Evolutionary conservation across 108 stramenopile species (phyloP).

Genomic region (Cylindrotheca fusiformis): DNA sequence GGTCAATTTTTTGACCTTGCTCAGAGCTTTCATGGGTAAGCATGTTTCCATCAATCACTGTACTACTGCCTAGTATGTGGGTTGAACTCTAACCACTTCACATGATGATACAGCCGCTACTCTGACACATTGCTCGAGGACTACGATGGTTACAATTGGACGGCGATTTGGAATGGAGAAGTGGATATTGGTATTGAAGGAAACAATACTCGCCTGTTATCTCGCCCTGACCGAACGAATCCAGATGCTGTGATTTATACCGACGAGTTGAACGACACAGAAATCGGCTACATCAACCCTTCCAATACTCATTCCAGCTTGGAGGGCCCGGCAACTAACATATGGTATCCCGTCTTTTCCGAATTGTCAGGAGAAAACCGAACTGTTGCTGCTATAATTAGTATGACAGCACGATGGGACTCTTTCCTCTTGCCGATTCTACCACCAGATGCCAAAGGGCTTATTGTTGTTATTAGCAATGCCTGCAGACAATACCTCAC

Average conservation of each 20-base stretch:
- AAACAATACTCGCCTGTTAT: too few species aligned
- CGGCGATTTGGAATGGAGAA: background rate
- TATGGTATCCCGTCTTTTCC: slow-evolving; percentile 49
- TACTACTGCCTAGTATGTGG: background rate
- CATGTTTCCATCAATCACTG: background rate
- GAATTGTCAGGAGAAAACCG: slow-evolving; percentile 9
- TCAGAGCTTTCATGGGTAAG: background rate
- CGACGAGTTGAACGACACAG: too few species aligned
- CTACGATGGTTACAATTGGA: background rate
- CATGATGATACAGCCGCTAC: background rate
- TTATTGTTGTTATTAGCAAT: slow-evolving; percentile 10
- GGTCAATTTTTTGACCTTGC: background rate
- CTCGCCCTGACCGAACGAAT: too few species aligned
- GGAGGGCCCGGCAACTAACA: slow-evolving; percentile 20
- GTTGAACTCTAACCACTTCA: background rate
- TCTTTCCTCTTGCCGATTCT: background rate
- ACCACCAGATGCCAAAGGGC: background rate
- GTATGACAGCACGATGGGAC: slow-evolving; percentile 10
- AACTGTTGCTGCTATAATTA: background rate
- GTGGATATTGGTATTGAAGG: background rate
- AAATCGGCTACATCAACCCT: too few species aligned
- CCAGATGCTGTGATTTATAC: too few species aligned
- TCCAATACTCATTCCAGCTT: background rate
- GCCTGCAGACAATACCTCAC: slow-evolving; percentile 10
- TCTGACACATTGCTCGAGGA: background rate